Evolutionary conservation across 441 rosid genomes (phyloP), one percentile per base, ranked within the genome.

Genomic region (Populus hybrid): DNA sequence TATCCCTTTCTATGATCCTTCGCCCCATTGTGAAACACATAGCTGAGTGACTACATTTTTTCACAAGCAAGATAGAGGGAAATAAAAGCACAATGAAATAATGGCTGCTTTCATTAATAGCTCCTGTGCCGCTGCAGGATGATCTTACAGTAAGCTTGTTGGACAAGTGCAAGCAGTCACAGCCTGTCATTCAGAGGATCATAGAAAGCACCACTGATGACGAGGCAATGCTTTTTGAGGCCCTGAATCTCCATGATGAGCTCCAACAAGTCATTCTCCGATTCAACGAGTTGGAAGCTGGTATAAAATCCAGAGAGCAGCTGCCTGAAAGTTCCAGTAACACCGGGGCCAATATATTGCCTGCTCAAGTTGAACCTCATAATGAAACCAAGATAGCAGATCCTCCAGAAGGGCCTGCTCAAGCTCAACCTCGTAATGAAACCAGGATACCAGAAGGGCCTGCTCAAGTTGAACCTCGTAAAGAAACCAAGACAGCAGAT

Each of bases 91-190:
- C 26, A 3, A 71, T 21, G 23, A 19, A 38, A 23, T 26, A 23
- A 9, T 19, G 32, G 35, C 53, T 72, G 71, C 32, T 50, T 65
- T 64, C 67, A 67, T 68, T 26, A 26, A 21, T 50, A 8, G 6
- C 23, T 72, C 35, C 32, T 69, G 38, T 38, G 53, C 83, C 83
- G 74, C 64, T 84, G 72, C 86, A 94, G 97, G 98, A 90, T 28
- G 98, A 94, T 74, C 79, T 94, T 75, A 87, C 86, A 5, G 81
- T 79, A 74, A 90, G 91, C 86, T 66, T 94, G 81, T 61, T 90
- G 82, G 95, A 90, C 87, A 90, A 94, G 79, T 91, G 95, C 86
- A 92, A 87, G 84, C 91, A 89, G 75, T 88, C 91, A 0, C 94
- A 89, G 72, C 87, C 91, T 14, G 79, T 84, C 73, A 84, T 94